Base-by-base conservation (phyloP, 192 early-diverging fungal genomes). In the Backusella macrospora region DNA sequence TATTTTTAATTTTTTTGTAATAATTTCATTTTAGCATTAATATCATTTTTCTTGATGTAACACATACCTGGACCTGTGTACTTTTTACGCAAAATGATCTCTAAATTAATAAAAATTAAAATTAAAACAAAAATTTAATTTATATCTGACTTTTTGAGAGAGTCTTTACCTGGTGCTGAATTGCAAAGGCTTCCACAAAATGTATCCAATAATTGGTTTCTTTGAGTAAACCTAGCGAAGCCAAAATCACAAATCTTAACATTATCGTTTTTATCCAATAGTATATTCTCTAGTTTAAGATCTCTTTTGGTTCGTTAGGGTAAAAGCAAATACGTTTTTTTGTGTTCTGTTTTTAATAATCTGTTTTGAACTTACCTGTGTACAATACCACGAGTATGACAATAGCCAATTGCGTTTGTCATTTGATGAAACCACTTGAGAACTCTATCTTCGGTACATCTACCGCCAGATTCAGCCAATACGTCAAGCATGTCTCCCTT, bases 31-130 rank as follows among this genome's bases (percentile, higher is more conserved):
- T 43, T 40, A 37, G 12, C 15, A 40, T n/a, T 21, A 42, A 21
- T 39, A 7, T 9, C 21, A 46, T n/a, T 43, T 12, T 44, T 6
- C 38, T 13, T 34, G 40, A 14, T 43, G 6, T 6, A 70, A 40
- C 39, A 68, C 67, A 62, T 85, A 88, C 90, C 91, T 78, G 90
- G 86, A 9, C 92, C 93, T 48, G 88, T 88, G 69, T 95, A 93
- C 72, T 92, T 89, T 76, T 91, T 88, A 26, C 89, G 87, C 55
- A 80, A 52, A 44, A 94, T 87, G 68, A 95, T 89, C 77, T 95
- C 93, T 87, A 76, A 29, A 73, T 42, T 43, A 40, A 48, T 37
- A 13, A 45, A 71, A 72, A 46, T 55, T 18, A 34, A 62, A 42
- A 18, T 23, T 59, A 16, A 70, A 34, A 34, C 29, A 34, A 68